phyloP scores from a whole-genome alignment of 495 filamentous ascomycete species.

The Hyphodiscus hymeniophilus region DNA sequence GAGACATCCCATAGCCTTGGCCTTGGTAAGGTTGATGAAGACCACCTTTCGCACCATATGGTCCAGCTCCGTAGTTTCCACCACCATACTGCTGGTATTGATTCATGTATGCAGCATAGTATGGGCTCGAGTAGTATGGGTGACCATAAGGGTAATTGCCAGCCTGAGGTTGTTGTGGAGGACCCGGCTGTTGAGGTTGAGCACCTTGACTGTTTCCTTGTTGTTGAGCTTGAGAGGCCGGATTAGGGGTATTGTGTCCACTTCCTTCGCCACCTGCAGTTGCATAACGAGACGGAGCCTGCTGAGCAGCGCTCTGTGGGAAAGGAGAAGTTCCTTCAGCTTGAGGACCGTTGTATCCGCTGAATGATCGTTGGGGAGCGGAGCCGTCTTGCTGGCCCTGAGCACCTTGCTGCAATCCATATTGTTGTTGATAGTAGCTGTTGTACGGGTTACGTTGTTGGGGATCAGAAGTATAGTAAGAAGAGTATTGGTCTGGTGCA shows the following conservation, averaged over 20 bases:
- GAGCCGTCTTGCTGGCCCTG: slow-evolving; percentile 64
- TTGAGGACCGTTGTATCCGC: slow-evolving; percentile 68
- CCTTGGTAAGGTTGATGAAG: slow-evolving; percentile 64
- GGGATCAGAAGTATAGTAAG: slow-evolving; percentile 74
- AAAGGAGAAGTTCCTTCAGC: slow-evolving; percentile 69
- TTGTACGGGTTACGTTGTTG: slow-evolving; percentile 69
- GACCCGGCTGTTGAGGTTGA: slow-evolving; percentile 43
- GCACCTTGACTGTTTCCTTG: slow-evolving; percentile 34
- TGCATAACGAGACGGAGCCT: slow-evolving; percentile 58
- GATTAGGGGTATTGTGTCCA: slow-evolving; percentile 84
- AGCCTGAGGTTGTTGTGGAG: slow-evolving; percentile 50
- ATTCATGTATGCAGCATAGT: slow-evolving; percentile 74
- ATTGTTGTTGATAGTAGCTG: slow-evolving; percentile 67
- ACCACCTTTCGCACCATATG: slow-evolving; percentile 64
- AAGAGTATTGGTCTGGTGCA: slow-evolving; percentile 71
- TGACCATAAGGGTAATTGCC: slow-evolving; percentile 66
- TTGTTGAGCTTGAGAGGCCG: slow-evolving; percentile 55
- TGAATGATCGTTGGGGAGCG: slow-evolving; percentile 59
- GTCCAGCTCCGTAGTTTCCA: slow-evolving; percentile 56
- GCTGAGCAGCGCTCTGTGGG: slow-evolving; percentile 56
- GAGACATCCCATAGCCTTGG: slow-evolving; percentile 62
- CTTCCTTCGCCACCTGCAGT: slow-evolving; percentile 61
- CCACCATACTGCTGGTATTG: slow-evolving; percentile 61
- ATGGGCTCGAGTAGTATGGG: slow-evolving; percentile 74
- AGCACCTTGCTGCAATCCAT: slow-evolving; percentile 56